Evolutionary conservation across 2,329 filamentous ascomycete species (phyloP).

Genomic region (Piedraia hortae): DNA sequence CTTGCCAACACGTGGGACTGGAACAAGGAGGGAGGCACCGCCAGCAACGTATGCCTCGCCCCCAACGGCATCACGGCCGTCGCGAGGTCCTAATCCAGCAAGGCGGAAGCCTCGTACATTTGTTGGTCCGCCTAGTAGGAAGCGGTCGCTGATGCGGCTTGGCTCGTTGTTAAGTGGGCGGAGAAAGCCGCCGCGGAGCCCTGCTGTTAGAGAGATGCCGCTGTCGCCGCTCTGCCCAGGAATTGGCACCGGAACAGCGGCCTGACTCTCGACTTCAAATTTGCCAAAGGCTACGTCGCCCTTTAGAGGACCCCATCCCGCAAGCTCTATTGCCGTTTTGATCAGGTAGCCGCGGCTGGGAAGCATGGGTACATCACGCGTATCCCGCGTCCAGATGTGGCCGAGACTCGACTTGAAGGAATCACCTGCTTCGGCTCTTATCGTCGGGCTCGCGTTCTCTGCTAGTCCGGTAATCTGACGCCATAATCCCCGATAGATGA

Average conservation of each 20-base stretch:
- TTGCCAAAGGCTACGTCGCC: slow-evolving; percentile 91
- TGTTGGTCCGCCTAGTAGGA: slow-evolving; percentile 78
- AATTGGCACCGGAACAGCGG: slow-evolving; percentile 44
- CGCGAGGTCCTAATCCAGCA: slow-evolving; percentile 65
- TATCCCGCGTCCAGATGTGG: slow-evolving; percentile 55
- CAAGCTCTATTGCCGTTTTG: slow-evolving; percentile 56
- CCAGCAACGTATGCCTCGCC: slow-evolving; percentile 82
- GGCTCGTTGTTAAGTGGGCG: slow-evolving; percentile 45
- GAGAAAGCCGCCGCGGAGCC: slow-evolving; percentile 54
- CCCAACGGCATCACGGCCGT: slow-evolving; percentile 62
- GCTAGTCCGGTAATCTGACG: slow-evolving; percentile 62
- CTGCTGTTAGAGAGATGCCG: slow-evolving; percentile 58
- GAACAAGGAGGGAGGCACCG: slow-evolving; percentile 60
- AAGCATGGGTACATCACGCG: slow-evolving; percentile 59
- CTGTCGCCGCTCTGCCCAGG: slow-evolving; percentile 40
- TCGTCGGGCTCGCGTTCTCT: slow-evolving; percentile 47
- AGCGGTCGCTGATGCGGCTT: slow-evolving; percentile 77
- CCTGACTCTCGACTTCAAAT: slow-evolving; percentile 58
- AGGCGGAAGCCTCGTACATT: slow-evolving; percentile 85
- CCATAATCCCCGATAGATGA: slow-evolving; percentile 64
- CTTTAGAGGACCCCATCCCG: slow-evolving; percentile 54
- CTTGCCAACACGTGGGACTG: slow-evolving; percentile 52
- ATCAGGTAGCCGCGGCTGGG: slow-evolving; percentile 59
- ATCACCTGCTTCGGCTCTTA: slow-evolving; percentile 69
- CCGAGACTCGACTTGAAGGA: slow-evolving; percentile 67